A percentile compares a stretch with the other conserved stretches of the same genome.
phyloP scores from a whole-genome alignment of 2,329 filamentous ascomycete genomes.

The Cercospora sp. region DNA sequence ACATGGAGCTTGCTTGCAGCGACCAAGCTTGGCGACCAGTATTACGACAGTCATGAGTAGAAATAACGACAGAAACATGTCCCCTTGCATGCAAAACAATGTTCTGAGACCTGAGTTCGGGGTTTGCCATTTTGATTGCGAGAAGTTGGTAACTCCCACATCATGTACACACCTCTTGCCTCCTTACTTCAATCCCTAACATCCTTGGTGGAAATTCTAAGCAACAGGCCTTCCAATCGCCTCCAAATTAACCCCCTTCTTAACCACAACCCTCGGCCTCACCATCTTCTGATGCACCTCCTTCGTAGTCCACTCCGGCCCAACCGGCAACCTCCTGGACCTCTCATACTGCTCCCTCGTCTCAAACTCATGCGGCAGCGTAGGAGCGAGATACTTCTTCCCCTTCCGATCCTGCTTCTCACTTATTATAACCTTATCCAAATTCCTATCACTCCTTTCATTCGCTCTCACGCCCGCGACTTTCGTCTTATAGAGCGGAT shows the following conservation, averaged over 20 bases:
- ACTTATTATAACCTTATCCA: conserved; percentile 85
- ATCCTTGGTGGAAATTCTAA: conserved; percentile 33
- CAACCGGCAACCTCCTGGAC: conserved; percentile 79
- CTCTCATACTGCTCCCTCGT: conserved; percentile 86
- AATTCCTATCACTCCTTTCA: conserved; percentile 76
- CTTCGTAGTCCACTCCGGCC: conserved; percentile 96
- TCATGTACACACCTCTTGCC: neutral
- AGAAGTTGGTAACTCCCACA: no score
- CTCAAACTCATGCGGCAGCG: conserved; percentile 88
- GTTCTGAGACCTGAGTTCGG: no score
- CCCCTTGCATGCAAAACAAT: neutral
- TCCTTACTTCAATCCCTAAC: neutral
- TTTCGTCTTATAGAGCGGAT: conserved; percentile 60
- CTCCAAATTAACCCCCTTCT: conserved; percentile 77
- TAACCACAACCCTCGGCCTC: conserved; percentile 85
- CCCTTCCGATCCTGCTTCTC: conserved; percentile 93
- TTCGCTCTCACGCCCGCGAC: conserved; percentile 68
- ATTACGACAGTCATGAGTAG: neutral
- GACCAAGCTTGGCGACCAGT: neutral
- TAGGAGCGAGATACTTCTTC: conserved; percentile 78
- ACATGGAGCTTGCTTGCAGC: neutral
- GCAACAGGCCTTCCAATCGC: conserved; percentile 78
- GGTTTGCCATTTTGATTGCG: no score
- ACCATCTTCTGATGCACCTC: conserved; percentile 85
- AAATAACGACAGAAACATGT: neutral